These are phyloP conservation scores for Botrytis tulipae DNA, from an alignment of 2,329 filamentous ascomycete genomes.

Conservation along the genomic window DNA sequence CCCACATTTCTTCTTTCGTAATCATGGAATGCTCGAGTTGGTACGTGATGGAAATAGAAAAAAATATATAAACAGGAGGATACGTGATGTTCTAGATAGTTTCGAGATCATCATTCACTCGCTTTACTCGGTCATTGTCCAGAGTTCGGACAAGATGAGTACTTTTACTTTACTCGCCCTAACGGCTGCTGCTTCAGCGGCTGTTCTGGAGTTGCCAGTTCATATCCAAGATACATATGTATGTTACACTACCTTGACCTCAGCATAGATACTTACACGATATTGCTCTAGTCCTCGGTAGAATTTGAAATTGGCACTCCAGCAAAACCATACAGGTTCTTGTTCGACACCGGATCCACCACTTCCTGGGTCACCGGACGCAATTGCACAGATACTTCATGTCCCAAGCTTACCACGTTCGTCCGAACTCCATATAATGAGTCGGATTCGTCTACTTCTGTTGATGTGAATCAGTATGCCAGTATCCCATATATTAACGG, in stretches of 20 bases:
- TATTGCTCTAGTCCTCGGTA: not conserved
- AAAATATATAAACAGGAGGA: not conserved
- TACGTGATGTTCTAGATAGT: not conserved
- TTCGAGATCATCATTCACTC: not conserved
- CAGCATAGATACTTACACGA: not conserved
- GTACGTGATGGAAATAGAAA: not conserved
- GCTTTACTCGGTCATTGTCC: not conserved
- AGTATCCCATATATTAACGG: not conserved
- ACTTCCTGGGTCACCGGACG: not conserved
- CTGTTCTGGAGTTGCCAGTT: constrained; percentile 4
- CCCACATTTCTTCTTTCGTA: not conserved
- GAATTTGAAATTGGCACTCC: constrained; percentile 12
- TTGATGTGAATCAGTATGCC: not conserved
- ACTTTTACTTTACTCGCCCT: not conserved
- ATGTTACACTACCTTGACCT: not conserved
- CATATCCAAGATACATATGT: not conserved
- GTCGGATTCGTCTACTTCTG: not conserved
- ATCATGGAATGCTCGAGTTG: not conserved
- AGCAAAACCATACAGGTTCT: not conserved
- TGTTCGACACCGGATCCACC: constrained; percentile 15
- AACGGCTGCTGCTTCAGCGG: not conserved
- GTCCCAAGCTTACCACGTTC: not conserved
- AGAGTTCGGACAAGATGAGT: not conserved
- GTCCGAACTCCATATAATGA: constrained; percentile 1
- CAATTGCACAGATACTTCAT: constrained; percentile 1